These are phyloP conservation scores for Thuja plicata DNA, from an alignment of 83 land plant genomes.

Conservation along the genomic window DNA sequence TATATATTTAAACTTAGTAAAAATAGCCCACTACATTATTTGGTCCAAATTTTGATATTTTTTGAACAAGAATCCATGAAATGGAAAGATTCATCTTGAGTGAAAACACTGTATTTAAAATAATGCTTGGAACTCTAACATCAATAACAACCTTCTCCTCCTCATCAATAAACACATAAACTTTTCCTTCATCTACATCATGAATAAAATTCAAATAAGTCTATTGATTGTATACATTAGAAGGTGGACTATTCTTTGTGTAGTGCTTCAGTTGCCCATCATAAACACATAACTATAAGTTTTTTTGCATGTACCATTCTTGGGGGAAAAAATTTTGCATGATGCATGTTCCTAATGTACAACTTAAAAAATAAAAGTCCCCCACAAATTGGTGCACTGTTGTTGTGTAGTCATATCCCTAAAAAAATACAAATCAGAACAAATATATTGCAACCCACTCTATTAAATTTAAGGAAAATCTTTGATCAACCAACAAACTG, in stretches of 20 bases:
- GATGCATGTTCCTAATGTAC: constrained; percentile 19
- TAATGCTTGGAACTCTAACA: constrained; percentile 21
- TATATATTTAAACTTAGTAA: too few relatives aligned
- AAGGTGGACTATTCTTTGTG: neutral
- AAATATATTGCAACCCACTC: constrained; percentile 15
- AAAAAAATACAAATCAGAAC: neutral
- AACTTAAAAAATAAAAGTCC: constrained; percentile 11
- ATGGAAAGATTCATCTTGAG: constrained; percentile 4
- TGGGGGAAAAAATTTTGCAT: constrained; percentile 16
- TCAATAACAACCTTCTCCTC: constrained; percentile 3
- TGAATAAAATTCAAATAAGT: constrained; percentile 24
- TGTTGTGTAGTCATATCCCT: too few relatives aligned
- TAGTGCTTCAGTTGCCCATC: constrained; percentile 22
- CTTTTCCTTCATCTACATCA: constrained; percentile 7
- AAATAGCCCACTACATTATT: too few relatives aligned
- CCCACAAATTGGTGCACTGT: too few relatives aligned
- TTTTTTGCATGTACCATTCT: neutral
- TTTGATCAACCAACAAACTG: too few relatives aligned
- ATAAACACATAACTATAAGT: constrained; percentile 19
- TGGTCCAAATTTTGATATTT: neutral
- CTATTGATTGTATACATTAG: constrained; percentile 21
- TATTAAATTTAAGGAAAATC: too few relatives aligned
- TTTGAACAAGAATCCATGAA: constrained; percentile 35
- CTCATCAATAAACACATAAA: neutral
- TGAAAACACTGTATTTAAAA: constrained; percentile 32